Conservation (phyloP, 2,329 filamentous ascomycete genomes). For the Fusarium oxysporum region DNA sequence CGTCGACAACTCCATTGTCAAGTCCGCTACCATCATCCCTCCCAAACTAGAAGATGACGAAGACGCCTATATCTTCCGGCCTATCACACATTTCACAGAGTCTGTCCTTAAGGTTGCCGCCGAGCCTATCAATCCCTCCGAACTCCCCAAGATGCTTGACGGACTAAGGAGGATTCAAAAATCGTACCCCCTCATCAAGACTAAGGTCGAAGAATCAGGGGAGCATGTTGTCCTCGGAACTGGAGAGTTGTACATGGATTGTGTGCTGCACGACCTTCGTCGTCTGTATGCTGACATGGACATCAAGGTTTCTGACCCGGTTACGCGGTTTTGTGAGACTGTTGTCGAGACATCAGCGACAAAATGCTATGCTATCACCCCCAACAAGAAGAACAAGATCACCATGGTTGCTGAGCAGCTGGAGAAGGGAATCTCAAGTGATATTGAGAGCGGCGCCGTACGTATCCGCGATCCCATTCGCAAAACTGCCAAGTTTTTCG, state of each 20-base stretch:
- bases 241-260: conserved; percentile 99
- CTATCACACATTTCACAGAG: conserved; percentile 93
- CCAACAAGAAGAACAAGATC: conserved; percentile 99
- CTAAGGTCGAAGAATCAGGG: conserved; percentile 97
- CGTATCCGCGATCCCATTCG: conserved; percentile 93
- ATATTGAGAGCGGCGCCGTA: conserved; percentile 92
- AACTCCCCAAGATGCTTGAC: conserved; percentile 98
- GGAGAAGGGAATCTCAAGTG: conserved; percentile 92
- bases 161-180: conserved; percentile 97
- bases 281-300: conserved; percentile 98
- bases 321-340: conserved; percentile 97
- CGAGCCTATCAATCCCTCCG: conserved; percentile 97
- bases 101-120: conserved; percentile 98
- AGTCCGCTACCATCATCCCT: conserved; percentile 91
- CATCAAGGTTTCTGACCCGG: conserved; percentile 97
- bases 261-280: conserved; percentile 93
- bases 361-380: conserved; percentile 97
- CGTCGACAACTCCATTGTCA: conserved; percentile 98
- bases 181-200: conserved; percentile 93
- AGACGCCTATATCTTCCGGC: conserved; percentile 94
- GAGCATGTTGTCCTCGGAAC: conserved; percentile 96
- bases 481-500: conserved; percentile 95
- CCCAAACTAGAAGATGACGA: conserved; percentile 85
- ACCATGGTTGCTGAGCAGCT: conserved; percentile 98
- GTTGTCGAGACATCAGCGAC: conserved; percentile 97